phyloP scores from a whole-genome alignment of 2,329 filamentous ascomycete species.

The Fusarium nurragi region DNA sequence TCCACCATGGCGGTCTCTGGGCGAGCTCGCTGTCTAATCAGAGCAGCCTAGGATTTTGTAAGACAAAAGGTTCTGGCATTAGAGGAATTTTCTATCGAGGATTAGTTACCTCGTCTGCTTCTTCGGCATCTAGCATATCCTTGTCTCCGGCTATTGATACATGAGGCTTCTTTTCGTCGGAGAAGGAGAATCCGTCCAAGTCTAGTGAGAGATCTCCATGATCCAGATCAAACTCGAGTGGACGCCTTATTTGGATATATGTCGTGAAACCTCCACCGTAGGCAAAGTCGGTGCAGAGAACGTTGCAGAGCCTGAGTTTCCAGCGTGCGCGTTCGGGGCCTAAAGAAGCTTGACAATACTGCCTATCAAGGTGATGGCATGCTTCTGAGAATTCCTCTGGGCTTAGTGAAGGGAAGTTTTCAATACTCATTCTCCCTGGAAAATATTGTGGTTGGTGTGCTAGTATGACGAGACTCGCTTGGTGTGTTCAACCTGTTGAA shows the following conservation, averaged over 20 bases:
- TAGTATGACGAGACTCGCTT: no score
- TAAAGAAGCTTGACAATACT: constrained; percentile 66
- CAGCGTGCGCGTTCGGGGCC: constrained; percentile 64
- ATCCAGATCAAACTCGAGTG: constrained; percentile 57
- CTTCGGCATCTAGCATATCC: constrained; percentile 61
- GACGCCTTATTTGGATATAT: constrained; percentile 65
- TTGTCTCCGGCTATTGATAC: constrained; percentile 50
- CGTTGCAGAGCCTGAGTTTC: constrained; percentile 63
- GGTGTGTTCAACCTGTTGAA: not conserved
- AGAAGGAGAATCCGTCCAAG: constrained; percentile 59
- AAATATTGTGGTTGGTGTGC: not conserved
- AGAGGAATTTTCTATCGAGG: constrained; percentile 8
- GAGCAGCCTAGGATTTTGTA: constrained; percentile 51
- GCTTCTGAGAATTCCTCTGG: constrained; percentile 70
- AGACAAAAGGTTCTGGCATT: constrained; percentile 22
- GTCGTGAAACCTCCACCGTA: constrained; percentile 58
- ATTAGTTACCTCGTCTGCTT: constrained; percentile 60
- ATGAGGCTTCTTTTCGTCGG: constrained; percentile 35
- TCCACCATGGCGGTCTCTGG: constrained; percentile 61
- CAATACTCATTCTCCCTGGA: constrained; percentile 53
- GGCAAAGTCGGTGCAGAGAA: constrained; percentile 58
- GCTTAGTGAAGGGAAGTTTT: constrained; percentile 69
- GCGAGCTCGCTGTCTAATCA: constrained; percentile 47
- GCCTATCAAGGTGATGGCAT: constrained; percentile 69
- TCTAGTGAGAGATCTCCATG: constrained; percentile 58